phyloP scores from a whole-genome alignment of 768 basidiomycete genomes.

The Gloeophyllum trabeum region DNA sequence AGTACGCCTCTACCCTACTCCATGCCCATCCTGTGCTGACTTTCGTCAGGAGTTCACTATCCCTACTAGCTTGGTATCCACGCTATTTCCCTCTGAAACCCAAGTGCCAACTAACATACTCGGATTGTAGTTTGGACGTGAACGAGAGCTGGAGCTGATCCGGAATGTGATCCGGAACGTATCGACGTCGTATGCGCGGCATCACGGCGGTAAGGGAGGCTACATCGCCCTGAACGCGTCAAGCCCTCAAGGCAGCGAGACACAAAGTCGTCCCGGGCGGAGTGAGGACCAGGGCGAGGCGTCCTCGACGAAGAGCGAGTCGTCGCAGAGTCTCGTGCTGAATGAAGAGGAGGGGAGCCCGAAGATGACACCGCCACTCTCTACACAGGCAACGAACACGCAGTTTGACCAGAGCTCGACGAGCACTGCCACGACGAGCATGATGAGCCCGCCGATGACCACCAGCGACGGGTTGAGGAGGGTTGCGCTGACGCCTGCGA shows the following conservation, averaged over 20 bases:
- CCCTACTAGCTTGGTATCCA: slow-evolving; percentile 45
- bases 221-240: slow-evolving; percentile 25
- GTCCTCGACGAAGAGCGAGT: slow-evolving; percentile 30
- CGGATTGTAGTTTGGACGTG: slow-evolving; percentile 50
- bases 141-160: slow-evolving; percentile 58
- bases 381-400: background rate
- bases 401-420: too few relatives aligned
- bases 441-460: too few relatives aligned
- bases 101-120: slow-evolving; percentile 1
- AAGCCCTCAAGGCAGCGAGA: slow-evolving; percentile 18
- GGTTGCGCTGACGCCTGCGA: slow-evolving; percentile 29
- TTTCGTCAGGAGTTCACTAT: slow-evolving; percentile 58
- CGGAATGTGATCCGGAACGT: slow-evolving; percentile 42
- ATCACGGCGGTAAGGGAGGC: slow-evolving; percentile 33
- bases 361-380: background rate
- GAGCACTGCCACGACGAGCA: too few relatives aligned
- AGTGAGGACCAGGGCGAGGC: slow-evolving; percentile 32
- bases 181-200: slow-evolving; percentile 50
- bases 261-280: slow-evolving; percentile 4
- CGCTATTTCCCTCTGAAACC: background rate
- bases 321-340: slow-evolving; percentile 17
- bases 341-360: background rate
- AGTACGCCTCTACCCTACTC: slow-evolving; percentile 23
- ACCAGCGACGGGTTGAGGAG: slow-evolving; percentile 33
- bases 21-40: background rate